These are phyloP conservation scores for Pistacia atlantica DNA, from an alignment of 345 rosid genomes.

Conservation along the genomic window DNA sequence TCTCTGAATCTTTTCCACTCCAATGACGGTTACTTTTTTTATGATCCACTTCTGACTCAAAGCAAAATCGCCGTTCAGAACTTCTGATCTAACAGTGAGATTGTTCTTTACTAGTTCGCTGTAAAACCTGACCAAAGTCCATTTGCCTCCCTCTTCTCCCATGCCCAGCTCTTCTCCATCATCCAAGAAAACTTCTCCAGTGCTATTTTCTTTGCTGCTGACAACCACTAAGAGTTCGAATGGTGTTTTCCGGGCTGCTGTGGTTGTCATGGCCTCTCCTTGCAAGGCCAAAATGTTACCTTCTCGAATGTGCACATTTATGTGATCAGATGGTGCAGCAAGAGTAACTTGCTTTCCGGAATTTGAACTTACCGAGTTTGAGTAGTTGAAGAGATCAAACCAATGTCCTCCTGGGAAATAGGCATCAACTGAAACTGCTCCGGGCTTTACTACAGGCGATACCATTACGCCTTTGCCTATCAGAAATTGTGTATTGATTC, in stretches of 20 bases:
- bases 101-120: not conserved
- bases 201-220: not conserved
- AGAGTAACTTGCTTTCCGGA: not conserved
- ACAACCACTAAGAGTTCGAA: conserved; percentile 3
- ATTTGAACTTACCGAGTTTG: not conserved
- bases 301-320: conserved; percentile 8
- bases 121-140: not conserved
- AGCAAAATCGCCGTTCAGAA: conserved; percentile 5
- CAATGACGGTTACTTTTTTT: conserved; percentile 4
- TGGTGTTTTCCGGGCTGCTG: conserved; percentile 7
- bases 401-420: conserved; percentile 4
- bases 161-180: conserved; percentile 1
- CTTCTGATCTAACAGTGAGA: not conserved
- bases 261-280: not conserved
- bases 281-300: conserved; percentile 7
- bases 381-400: conserved; percentile 15
- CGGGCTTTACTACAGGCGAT: not conserved
- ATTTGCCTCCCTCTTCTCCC: conserved; percentile 1
- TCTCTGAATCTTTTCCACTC: not conserved
- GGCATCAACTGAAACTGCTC: conserved; percentile 2
- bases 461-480: conserved; percentile 10
- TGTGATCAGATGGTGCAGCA: not conserved
- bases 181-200: conserved; percentile 9
- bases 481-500: not conserved
- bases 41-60: not conserved